Base-by-base conservation (phyloP, 1,284 basidiomycete genomes). In the Kalmanozyma brasiliensis region DNA sequence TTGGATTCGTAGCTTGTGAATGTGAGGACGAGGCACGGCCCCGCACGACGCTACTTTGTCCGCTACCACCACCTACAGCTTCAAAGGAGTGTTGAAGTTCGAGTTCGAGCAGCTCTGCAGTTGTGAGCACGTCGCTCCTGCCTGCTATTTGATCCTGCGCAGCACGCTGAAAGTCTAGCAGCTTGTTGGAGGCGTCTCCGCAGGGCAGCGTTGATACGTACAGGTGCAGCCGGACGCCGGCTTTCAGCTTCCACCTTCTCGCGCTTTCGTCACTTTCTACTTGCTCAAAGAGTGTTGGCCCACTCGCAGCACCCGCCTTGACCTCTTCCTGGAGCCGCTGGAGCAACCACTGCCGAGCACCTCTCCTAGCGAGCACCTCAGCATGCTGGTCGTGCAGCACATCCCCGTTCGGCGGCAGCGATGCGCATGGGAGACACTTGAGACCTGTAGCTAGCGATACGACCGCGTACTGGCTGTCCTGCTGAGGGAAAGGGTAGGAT, bases 191-290 rank as follows among this genome's bases (percentile, higher is more conserved):
- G 7, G 68, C 68, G 17, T 62, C 53, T 8, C 68, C 68, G 22
- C 94, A 92, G 24, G 94, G 94, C n/a, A 93, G 85, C 2, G 92
- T 91, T 1, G 93, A 96, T 52, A 94, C 86, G 73, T 96, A 97
- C 78, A 96, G 85, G 72, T 85, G 85, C 41, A 93, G 69, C 40
- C 83, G 67, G 0, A 90, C 86, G 1, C 83, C 86, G 0, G 85
- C 76, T 46, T 77, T 83, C 29, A 94, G 82, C 20, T 73, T 60
- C 74, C 88, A 90, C 67, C 79, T 85, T 14, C 32, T 16, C 19
- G 14, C 32, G 5, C n/a, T 30, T n/a, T n/a, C n/a, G n/a, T n/a
- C n/a, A n/a, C n/a, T n/a, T 7, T 20, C 33, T 6, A 20, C 29
- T 3, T 23, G 20, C 22, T 67, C 41, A 32, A 61, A 61, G n/a